Conservation (phyloP, 495 filamentous ascomycete genomes). For the Apiosordaria backusii region DNA sequence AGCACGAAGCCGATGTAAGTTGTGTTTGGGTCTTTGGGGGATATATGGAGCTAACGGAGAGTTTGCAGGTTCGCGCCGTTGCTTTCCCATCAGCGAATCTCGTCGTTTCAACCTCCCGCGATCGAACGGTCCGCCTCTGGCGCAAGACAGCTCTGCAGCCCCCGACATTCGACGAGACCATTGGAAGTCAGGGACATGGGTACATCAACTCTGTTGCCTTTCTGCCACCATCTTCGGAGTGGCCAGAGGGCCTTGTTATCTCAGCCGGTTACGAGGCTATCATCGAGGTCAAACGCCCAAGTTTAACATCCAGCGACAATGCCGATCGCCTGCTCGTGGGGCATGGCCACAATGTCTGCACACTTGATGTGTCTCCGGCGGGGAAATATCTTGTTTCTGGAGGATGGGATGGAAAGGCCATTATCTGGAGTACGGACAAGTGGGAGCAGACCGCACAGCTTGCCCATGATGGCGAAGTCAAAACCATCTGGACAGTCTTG, state of each 20-base stretch:
- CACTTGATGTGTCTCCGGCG: constrained; percentile 71
- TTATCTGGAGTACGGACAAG: constrained; percentile 70
- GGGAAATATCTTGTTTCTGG: constrained; percentile 77
- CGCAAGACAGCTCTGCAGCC: constrained; percentile 53
- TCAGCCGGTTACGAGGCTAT: constrained; percentile 88
- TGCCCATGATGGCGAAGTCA: constrained; percentile 67
- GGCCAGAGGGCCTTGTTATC: constrained; percentile 76
- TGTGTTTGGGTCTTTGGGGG: constrained; percentile 10
- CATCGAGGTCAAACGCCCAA: constrained; percentile 80
- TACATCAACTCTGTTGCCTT: constrained; percentile 86
- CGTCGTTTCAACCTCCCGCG: constrained; percentile 81
- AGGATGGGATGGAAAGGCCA: constrained; percentile 88
- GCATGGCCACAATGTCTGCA: constrained; percentile 80
- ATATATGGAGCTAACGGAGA: constrained; percentile 17
- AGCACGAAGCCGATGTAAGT: constrained; percentile 80
- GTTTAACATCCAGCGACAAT: constrained; percentile 58
- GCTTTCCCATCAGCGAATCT: constrained; percentile 69
- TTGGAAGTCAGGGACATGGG: constrained; percentile 68
- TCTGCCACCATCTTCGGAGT: constrained; percentile 62
- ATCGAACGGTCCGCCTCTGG: constrained; percentile 88
- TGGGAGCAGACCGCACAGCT: constrained; percentile 63
- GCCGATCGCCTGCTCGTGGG: constrained; percentile 83
- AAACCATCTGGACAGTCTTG: constrained; percentile 82
- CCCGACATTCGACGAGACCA: constrained; percentile 71
- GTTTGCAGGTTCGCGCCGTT: constrained; percentile 77